phyloP scores from a whole-genome alignment of 768 basidiomycete genomes.

The Ephemerocybe angulata region DNA sequence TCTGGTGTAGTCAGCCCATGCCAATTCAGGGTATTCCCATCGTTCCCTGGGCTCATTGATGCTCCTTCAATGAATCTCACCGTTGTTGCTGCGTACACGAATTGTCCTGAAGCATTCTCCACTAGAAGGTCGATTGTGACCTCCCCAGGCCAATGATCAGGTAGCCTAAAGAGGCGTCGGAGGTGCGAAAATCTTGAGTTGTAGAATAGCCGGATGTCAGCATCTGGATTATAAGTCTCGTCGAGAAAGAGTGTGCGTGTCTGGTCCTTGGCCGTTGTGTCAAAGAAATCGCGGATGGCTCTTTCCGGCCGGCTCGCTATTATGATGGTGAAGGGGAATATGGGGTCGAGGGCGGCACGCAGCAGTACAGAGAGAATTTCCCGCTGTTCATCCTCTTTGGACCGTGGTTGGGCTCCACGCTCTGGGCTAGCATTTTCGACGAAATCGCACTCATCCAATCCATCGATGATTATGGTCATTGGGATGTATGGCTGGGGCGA shows the following conservation, averaged over 20 bases:
- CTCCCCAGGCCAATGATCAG: not conserved
- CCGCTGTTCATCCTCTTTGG: not conserved
- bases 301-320: conserved; percentile 7
- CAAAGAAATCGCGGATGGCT: not conserved
- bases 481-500: not conserved
- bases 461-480: not conserved
- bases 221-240: not conserved
- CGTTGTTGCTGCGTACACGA: no score
- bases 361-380: conserved; percentile 3
- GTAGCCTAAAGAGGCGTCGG: not conserved
- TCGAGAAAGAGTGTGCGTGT: not conserved
- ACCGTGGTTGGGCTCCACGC: not conserved
- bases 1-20: no score
- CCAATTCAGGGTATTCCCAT: no score
- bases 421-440: not conserved
- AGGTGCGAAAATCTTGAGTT: not conserved
- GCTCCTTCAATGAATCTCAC: no score
- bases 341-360: not conserved
- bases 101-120: no score
- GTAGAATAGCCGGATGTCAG: not conserved
- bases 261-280: not conserved
- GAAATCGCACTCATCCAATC: not conserved
- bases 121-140: not conserved
- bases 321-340: not conserved
- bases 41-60: no score